Evolutionary conservation across 768 basidiomycete genomes (phyloP), one percentile per base, ranked within the genome.

Genomic region (Xanthoconium stramineum): DNA sequence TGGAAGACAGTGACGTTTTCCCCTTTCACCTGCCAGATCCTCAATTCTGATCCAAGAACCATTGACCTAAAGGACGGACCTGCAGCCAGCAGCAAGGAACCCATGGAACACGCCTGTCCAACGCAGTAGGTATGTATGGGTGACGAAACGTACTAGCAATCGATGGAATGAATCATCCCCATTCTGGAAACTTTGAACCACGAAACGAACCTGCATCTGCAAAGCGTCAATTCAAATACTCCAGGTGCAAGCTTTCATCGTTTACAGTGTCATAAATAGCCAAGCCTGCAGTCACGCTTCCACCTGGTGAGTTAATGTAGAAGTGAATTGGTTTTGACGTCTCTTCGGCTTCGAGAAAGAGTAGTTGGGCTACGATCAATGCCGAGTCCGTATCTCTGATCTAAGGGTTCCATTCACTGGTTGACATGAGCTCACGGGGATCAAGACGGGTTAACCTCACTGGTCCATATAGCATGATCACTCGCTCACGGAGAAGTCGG

Each of bases 81-180:
- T 47, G 93, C 94, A 11, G 93, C 89, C 6, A 98, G 82, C 17
- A 98, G 81, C 47, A 98, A 79, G 47, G 92, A 95, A 9, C 94
- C 96, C 96, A 98, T 98, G 28, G 91, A 94, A 56, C 91, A 92
- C 29, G 96, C 96, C 71, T 95, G 86, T 24, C 96, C 95, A 56
- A 98, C 81, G 69, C 94, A 94, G 74, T 97, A 98, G 1, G 96
- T 98, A 68, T 97, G 94, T 59, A 98, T 95, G 2, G 95, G 93
- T 45, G 91, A 87, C 13, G 90, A 88, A 61, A 98, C 89, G 72
- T 97, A 98, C 88, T 92, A 55, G 53, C 50, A 54, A 46, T 54
- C 50, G 36, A 53, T 51, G 55, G 57, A 66, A 70, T 66, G 66
- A 71, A 61, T 65, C 58, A 69, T 64, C 50, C 50, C 55, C 32